Evolutionary conservation across 345 rosid species (phyloP), one percentile per base, ranked within the genome.

Genomic region (Conringia planisiliqua): DNA sequence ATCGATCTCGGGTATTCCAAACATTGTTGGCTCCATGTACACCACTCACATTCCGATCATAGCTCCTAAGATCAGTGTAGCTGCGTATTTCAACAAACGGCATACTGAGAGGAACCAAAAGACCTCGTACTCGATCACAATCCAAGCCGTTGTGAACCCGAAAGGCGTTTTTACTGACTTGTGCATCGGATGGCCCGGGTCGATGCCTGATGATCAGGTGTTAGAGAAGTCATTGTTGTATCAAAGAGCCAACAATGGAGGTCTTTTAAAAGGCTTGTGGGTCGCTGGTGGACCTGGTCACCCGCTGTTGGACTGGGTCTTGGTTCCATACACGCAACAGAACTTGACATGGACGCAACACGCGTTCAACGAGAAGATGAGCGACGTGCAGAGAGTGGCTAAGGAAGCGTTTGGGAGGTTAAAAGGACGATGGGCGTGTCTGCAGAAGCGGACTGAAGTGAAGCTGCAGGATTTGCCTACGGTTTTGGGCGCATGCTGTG

Each of bases 121-220:
- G 69, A 88, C 90, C 7, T 87, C 92, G 0, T 90, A 90, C 22
- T 88, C 97, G 0, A 88, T 90, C 1, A 90, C 93, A 0, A 86
- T 90, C 1, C 93, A 90, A 63, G 97, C 93, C 0, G 91, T 90
- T 59, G 90, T 88, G 10, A 82, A 87, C 46, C 89, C 86, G 0
- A 86, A 54, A n/a, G 92, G 93, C 0, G 89, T 87, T 12, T 88
- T 90, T 50, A 87, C 90, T 3, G 96, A 88, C 79, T 90, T 90
- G n/a, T 90, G 93, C 35, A 88, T 88, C 7, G 96, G 96, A 0
- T 90, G 96, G 93, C 96, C 96, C 0, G 96, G 96, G 18, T 90
- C 96, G 7, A 88, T 90, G 93, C 80, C 85, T 47, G 90, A 90
- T 80, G 93, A 88, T 73, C 86, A 88, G 62, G 93, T 90, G 36